These are phyloP conservation scores for Citrus mangshanensis DNA, from an alignment of 345 rosid genomes.

Conservation along the genomic window DNA sequence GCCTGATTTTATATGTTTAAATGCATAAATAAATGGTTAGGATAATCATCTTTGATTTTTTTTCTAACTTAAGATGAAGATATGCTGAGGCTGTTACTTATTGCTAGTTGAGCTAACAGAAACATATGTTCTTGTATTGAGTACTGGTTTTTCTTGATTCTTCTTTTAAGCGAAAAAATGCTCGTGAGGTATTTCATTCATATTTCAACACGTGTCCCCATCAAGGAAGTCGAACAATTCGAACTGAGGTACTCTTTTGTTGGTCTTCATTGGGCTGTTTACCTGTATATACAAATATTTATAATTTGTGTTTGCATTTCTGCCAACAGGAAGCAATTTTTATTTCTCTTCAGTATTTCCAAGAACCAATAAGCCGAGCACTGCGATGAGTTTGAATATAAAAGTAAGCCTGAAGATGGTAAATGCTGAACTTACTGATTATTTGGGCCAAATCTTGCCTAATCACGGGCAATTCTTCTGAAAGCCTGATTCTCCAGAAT, in stretches of 20 bases:
- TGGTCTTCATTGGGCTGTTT: background rate
- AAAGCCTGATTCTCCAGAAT: background rate
- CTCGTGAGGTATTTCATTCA: constrained; percentile 48
- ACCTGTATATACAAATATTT: background rate
- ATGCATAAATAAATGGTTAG: background rate
- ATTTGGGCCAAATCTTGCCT: background rate
- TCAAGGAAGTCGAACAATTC: constrained; percentile 94
- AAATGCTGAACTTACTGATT: background rate
- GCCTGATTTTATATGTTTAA: background rate
- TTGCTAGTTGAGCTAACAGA: background rate
- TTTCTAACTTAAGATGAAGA: background rate
- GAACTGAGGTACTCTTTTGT: constrained; percentile 60
- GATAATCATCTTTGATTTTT: background rate
- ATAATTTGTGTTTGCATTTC: background rate
- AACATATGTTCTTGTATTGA: background rate
- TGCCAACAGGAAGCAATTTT: constrained; percentile 71
- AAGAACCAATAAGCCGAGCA: constrained; percentile 67
- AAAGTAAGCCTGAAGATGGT: constrained; percentile 3
- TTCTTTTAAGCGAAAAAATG: constrained; percentile 54
- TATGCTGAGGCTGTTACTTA: background rate
- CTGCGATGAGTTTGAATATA: constrained; percentile 32
- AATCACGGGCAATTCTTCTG: background rate
- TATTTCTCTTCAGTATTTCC: constrained; percentile 84
- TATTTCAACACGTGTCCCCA: constrained; percentile 86
- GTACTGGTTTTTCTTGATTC: background rate